Evolutionary conservation across 2,329 filamentous ascomycete species (phyloP), one percentile per base, ranked within the genome.

Genomic region (Fusarium tupiense): DNA sequence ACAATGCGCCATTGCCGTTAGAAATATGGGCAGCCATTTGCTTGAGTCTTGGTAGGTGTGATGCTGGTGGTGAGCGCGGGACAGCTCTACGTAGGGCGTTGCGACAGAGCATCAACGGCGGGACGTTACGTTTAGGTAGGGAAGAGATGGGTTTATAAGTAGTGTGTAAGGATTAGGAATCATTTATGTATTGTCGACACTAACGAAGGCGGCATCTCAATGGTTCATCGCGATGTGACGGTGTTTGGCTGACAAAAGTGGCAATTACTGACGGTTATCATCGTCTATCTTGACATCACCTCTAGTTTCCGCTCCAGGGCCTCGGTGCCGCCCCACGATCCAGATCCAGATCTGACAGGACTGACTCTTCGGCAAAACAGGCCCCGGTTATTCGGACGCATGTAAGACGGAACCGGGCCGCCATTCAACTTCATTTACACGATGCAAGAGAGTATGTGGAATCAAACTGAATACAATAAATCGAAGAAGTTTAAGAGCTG

Each of bases 71-170:
- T 64, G 77, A 72, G 76, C 79, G 81, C 61, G 77, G 76, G 53
- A 78, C 71, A 72, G 77, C 80, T 79, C 81, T 79, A 61, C 73
- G 77, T 19, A 81, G 60, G 64, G 77, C 75, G 75, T 79, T 76
- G 72, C 78, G 76, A 60, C 76, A 77, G 64, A 84, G 81, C 84
- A 85, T 82, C 72, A 79, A 80, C 62, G 74, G 76, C 71, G 50
- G 71, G 29, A 60, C 67, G 49, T 60, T 61, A 53, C 60, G 16
- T 57, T 54, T 33, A 20, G 46, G n/a, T 35, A 20, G 46, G n/a
- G 43, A 24, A 24, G 20, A 19, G 29, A 46, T 47, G 35, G 29
- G 35, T 47, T 77, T 63, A 62, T 57, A 61, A 50, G 14, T 41
- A 62, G 6, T 19, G 41, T 46, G 52, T 52, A 46, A 53, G 49